Base-by-base conservation (phyloP, 768 basidiomycete species). In the Xerocomellus intermedius region DNA sequence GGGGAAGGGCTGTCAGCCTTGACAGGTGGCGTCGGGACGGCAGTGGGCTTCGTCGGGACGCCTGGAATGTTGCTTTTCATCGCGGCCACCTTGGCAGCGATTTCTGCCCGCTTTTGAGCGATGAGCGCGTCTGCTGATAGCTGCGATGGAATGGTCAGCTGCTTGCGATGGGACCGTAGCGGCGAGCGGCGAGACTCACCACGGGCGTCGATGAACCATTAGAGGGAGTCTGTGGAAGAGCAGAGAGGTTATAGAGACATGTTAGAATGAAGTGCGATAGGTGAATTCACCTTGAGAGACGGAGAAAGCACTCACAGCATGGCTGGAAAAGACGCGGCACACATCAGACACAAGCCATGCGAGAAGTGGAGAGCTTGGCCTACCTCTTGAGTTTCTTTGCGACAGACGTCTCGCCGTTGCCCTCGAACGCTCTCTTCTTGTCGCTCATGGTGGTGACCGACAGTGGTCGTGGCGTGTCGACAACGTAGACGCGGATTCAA, bases 81-180 rank as follows among this genome's bases (percentile, higher is more conserved):
- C 2, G 85, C 84, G 3, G 92, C 92, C 22, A 91, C 78, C 69
- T 92, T 94, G 16, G 93, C 92, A 12, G 87, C 80, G 57, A 95
- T 86, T 70, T 93, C 89, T 7, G 91, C 89, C 37, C 86, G 80
- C 72, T 90, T 91, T 72, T 89, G 87, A 21, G 87, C 86, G 51
- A 93, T 91, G 62, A 91, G 80, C 30, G 82, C 87, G 60, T 83
- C 82, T 57, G 76, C 75, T 35, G 80, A 75, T 12, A 78, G 55
- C 80, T 84, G 55, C 28, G 35, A 48, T 19, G 39, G 51, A 28
- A 64, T 42, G 19, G 41, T 57, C 36, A 55, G 48, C n/a, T 4
- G 26, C 8, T 35, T 42, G 28, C 32, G 48, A 37, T 2, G 39
- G 19, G 45, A 37, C 30, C 33, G 19, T 19, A 17, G 35, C 17